Evolutionary conservation across 2,329 filamentous ascomycete genomes (phyloP).

Genomic region (Colletotrichum graminicola): DNA sequence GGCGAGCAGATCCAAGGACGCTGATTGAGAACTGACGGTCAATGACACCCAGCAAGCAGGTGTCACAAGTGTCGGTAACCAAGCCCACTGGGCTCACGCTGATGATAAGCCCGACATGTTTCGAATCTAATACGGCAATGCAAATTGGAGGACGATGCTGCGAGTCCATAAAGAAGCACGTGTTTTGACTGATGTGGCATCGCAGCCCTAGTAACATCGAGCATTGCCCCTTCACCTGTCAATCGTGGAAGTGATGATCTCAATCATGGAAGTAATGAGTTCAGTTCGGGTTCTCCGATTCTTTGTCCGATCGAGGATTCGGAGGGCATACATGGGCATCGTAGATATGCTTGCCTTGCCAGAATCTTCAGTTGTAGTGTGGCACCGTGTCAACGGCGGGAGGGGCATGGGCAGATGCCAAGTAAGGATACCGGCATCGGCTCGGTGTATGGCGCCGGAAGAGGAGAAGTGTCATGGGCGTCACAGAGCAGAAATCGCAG

Average conservation of each 20-base stretch:
- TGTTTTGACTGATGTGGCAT: conserved; percentile 1
- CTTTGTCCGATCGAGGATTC: no score
- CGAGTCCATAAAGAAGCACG: background rate
- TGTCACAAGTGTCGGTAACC: background rate
- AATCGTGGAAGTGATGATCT: background rate
- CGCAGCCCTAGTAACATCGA: background rate
- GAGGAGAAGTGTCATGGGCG: background rate
- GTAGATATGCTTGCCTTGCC: no score
- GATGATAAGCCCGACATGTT: background rate
- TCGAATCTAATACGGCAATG: background rate
- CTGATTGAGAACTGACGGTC: background rate
- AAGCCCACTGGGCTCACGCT: background rate
- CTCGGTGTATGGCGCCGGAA: conserved; percentile 9
- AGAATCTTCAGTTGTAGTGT: no score
- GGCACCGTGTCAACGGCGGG: no score
- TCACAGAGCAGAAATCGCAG: conserved; percentile 6
- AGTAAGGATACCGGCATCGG: background rate
- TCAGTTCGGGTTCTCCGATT: background rate
- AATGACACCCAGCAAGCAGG: no score
- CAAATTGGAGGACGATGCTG: background rate
- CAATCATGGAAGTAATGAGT: background rate
- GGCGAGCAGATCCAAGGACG: background rate
- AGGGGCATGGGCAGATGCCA: background rate
- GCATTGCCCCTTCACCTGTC: background rate
- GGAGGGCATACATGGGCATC: no score